These are phyloP conservation scores for Rubia tinctorum DNA, from an alignment of 305 asterid species.

Conservation along the genomic window DNA sequence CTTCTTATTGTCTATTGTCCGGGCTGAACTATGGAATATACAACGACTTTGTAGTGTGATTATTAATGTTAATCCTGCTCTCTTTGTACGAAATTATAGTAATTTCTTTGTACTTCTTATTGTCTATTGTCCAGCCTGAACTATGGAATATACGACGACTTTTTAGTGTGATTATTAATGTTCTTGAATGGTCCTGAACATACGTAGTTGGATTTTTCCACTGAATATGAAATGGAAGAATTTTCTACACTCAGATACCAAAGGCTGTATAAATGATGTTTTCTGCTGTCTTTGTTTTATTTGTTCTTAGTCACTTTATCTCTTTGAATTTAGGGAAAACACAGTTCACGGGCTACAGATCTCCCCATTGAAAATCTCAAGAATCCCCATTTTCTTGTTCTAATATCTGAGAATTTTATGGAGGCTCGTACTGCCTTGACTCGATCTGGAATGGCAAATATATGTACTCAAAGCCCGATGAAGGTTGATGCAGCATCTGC, in stretches of 20 bases:
- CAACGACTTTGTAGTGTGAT: not conserved
- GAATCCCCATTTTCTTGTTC: slow-evolving; percentile 89
- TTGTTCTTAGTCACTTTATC: not conserved
- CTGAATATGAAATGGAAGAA: slow-evolving; percentile 1
- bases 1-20: not conserved
- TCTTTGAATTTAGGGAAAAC: slow-evolving; percentile 59
- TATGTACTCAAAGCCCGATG: slow-evolving; percentile 68
- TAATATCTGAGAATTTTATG: slow-evolving; percentile 75
- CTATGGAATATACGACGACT: not conserved
- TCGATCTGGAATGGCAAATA: slow-evolving; percentile 57
- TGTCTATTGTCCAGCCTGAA: not conserved
- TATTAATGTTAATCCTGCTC: not conserved
- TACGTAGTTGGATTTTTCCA: not conserved
- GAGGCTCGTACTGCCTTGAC: slow-evolving; percentile 81
- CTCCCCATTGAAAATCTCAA: slow-evolving; percentile 59
- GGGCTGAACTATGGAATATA: not conserved
- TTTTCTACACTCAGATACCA: not conserved
- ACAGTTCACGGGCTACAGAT: slow-evolving; percentile 73
- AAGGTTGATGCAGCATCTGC: slow-evolving; percentile 70
- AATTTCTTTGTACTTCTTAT: not conserved
- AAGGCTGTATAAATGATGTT: not conserved
- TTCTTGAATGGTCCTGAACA: not conserved
- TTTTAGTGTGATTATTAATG: not conserved
- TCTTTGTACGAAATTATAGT: too few relatives aligned
- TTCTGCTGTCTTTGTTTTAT: not conserved